These are phyloP conservation scores for Angomonas ambiguus DNA, from an alignment of 208 protist species.

Conservation along the genomic window DNA sequence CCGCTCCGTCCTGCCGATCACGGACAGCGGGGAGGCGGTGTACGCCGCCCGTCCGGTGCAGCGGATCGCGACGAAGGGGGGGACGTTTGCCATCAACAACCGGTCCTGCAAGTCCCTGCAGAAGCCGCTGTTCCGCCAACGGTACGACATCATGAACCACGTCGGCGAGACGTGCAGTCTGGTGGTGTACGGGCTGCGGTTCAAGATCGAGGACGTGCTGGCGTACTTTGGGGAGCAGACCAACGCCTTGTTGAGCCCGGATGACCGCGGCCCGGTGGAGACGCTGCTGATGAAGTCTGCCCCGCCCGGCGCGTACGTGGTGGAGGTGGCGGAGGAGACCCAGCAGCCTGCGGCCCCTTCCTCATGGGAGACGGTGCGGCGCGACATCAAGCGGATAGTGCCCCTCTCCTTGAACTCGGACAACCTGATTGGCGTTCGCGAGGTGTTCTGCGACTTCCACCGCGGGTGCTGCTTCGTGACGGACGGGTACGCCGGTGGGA, in stretches of 20 bases:
- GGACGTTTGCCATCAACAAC: not conserved
- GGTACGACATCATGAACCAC: not conserved
- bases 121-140: not conserved
- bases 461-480: conserved; percentile 15
- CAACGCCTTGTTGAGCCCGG: not conserved
- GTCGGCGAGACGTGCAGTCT: not conserved
- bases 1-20: not conserved
- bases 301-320: not conserved
- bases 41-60: not conserved
- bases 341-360: too few species aligned
- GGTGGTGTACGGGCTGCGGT: not conserved
- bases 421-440: not conserved
- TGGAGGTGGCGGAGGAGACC: not conserved
- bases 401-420: conserved; percentile 6
- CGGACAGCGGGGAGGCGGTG: not conserved
- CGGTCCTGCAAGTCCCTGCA: not conserved
- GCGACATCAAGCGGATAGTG: not conserved
- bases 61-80: not conserved
- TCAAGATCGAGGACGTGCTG: not conserved
- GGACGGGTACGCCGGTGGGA: conserved; percentile 36
- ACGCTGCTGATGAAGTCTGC: not conserved
- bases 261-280: not conserved
- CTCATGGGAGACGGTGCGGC: not conserved
- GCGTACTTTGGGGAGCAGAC: not conserved
- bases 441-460: conserved; percentile 10